phyloP scores from a whole-genome alignment of 1,284 basidiomycete species.

The Ustilago tritici region DNA sequence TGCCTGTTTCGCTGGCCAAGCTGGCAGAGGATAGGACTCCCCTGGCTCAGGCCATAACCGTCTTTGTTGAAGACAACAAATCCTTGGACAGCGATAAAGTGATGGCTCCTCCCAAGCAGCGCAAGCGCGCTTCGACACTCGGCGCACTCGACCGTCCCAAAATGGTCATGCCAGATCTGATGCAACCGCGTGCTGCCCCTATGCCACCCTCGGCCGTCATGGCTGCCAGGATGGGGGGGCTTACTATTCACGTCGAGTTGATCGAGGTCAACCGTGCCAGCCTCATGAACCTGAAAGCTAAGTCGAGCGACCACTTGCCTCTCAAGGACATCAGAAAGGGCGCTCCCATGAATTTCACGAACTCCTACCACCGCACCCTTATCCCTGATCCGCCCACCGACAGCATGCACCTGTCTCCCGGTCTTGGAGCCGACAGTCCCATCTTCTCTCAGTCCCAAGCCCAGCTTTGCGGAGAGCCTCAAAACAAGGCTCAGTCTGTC shows the following conservation, averaged over 20 bases:
- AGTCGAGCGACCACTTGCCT: slow-evolving; percentile 43
- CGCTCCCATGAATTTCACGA: slow-evolving; percentile 44
- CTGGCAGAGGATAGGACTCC: slow-evolving; percentile 19
- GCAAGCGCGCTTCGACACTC: slow-evolving; percentile 42
- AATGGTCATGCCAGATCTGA: slow-evolving; percentile 26
- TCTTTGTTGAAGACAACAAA: slow-evolving; percentile 11
- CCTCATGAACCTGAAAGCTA: slow-evolving; percentile 30
- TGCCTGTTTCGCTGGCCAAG: slow-evolving; percentile 40
- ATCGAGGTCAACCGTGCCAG: slow-evolving; percentile 30
- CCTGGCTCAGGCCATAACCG: slow-evolving; percentile 6
- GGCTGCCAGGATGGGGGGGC: slow-evolving; percentile 11
- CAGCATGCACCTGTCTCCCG: slow-evolving; percentile 32
- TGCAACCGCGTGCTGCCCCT: slow-evolving; percentile 48
- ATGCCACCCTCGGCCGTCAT: slow-evolving; percentile 22
- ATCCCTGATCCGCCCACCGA: slow-evolving; percentile 44
- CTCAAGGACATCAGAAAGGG: slow-evolving; percentile 16
- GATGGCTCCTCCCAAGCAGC: slow-evolving; percentile 3
- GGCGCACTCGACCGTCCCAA: slow-evolving; percentile 45
- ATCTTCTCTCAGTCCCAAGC: slow-evolving; percentile 35
- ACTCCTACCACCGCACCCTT: slow-evolving; percentile 43
- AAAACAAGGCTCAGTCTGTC: slow-evolving; percentile 43
- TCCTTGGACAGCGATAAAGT: not conserved
- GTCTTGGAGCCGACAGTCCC: slow-evolving; percentile 44
- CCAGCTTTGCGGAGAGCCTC: slow-evolving; percentile 38
- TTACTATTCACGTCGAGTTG: slow-evolving; percentile 27